Evolutionary conservation across 768 basidiomycete genomes (phyloP), one percentile per base, ranked within the genome.

Genomic region (Suillus fuscotomentosus): DNA sequence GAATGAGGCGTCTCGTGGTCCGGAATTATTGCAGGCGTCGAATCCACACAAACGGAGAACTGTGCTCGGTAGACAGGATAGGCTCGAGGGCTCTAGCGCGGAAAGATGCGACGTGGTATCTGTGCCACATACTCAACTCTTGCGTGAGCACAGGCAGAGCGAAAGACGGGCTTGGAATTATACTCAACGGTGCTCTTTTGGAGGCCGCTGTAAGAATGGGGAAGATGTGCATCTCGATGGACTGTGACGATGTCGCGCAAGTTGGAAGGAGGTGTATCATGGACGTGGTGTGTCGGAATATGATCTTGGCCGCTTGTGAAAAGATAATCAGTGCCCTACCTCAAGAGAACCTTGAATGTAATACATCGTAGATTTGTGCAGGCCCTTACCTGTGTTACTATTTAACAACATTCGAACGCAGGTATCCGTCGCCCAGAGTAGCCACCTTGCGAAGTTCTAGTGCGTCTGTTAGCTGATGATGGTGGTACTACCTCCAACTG

Each of bases 231-330:
- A 42, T 59, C 24, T 59, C 41, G 10, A 59, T 20, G 41, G 57
- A 59, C 41, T 27, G 57, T 20, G 64, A 65, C 13, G 27, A 11
- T 1, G 55, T 65, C 17, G 43, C 27, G 15, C 24, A 24, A 43
- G 27, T 50, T 27, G 45, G 34, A 31, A n/a, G 31, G 8, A 51
- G 41, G 2, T 36, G 15, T 9, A 27, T 9, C 8, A 60, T 74
- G 24, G 73, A 73, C 42, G 54, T 67, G 0, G 64, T 75, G 3
- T 75, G 70, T 56, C 71, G 57, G 59, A 67, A 71, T 54, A 75
- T 75, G 65, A 22, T 76, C 41, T 31, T 76, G 13, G 74, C 75
- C 39, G 64, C 70, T 14, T 75, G 74, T 59, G 74, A 76, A 63
- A 70, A 68, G 14, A 65, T 70, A 41, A 43, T 74, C 51, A 24